phyloP scores from a whole-genome alignment of 176 grass and related monocot genomes.

The Ensete glaucum region DNA sequence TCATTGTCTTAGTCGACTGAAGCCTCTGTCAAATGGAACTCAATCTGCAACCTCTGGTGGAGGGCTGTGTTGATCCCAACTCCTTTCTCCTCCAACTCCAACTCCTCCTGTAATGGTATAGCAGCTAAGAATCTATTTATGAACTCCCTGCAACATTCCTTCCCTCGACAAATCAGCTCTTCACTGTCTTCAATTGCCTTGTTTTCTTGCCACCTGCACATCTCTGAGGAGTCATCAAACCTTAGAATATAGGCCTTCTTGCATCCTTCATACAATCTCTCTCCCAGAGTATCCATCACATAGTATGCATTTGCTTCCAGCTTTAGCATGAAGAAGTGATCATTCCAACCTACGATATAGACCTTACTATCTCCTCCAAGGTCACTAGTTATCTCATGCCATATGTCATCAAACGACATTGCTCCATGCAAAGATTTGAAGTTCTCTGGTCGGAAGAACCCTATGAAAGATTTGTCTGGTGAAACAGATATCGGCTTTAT shows the following conservation, averaged over 20 bases:
- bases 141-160: constrained; percentile 4
- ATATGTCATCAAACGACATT: not conserved
- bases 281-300: constrained; percentile 1
- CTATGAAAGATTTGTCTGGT: constrained; percentile 1
- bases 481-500: not conserved
- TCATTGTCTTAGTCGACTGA: no score
- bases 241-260: constrained; percentile 2
- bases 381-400: not conserved
- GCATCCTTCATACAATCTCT: constrained; percentile 1
- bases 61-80: not conserved
- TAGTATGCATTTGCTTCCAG: not conserved
- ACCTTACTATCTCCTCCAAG: not conserved
- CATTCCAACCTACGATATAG: constrained; percentile 5
- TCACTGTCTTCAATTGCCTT: no score
- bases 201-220: not conserved
- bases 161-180: not conserved
- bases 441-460: not conserved
- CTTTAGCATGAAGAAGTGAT: constrained; percentile 6
- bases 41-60: not conserved
- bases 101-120: not conserved
- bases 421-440: not conserved
- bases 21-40: constrained; percentile 7
- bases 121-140: constrained; percentile 2
- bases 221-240: not conserved
- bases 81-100: not conserved